Percentiles rank a stretch among this genome's conserved stretches.
These are phyloP conservation scores for Rubroboletus pulcherrimus DNA, from an alignment of 768 basidiomycete genomes.

Conservation along the genomic window DNA sequence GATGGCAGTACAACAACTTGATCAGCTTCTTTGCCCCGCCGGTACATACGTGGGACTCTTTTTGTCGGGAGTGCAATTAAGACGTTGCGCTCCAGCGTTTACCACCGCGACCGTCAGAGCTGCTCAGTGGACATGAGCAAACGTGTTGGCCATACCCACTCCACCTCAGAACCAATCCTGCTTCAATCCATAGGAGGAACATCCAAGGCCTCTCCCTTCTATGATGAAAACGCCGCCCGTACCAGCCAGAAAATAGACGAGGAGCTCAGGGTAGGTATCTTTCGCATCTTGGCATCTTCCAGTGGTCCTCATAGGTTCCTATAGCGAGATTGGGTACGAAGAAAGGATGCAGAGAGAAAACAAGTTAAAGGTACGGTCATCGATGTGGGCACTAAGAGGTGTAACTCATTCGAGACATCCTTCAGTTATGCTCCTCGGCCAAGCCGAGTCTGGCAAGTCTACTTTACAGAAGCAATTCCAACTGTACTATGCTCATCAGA, in stretches of 20 bases:
- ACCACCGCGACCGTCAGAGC: constrained; percentile 12
- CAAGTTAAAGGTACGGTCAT: constrained; percentile 50
- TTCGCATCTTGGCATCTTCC: background rate
- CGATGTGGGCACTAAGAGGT: background rate
- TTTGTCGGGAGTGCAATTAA: constrained; percentile 29
- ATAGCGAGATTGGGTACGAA: constrained; percentile 48
- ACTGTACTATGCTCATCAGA: constrained; percentile 68
- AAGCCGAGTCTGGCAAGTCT: constrained; percentile 80
- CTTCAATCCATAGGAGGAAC: constrained; percentile 31
- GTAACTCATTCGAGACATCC: constrained; percentile 4
- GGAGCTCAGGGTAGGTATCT: constrained; percentile 44
- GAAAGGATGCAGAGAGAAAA: constrained; percentile 42
- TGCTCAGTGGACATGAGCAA: constrained; percentile 24
- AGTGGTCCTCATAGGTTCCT: constrained; percentile 5
- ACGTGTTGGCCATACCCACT: constrained; percentile 28
- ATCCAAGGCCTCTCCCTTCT: constrained; percentile 30
- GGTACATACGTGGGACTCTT: constrained; percentile 37
- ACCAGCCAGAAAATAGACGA: constrained; percentile 55
- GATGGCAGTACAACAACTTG: constrained; percentile 28
- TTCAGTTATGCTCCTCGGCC: constrained; percentile 70
- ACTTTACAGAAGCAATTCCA: constrained; percentile 86
- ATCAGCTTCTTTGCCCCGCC: constrained; percentile 34
- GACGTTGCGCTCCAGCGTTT: constrained; percentile 20
- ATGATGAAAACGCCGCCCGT: constrained; percentile 43
- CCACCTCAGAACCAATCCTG: constrained; percentile 29